Conservation (phyloP, 1,284 basidiomycete genomes). For the Leccinum fallax region DNA sequence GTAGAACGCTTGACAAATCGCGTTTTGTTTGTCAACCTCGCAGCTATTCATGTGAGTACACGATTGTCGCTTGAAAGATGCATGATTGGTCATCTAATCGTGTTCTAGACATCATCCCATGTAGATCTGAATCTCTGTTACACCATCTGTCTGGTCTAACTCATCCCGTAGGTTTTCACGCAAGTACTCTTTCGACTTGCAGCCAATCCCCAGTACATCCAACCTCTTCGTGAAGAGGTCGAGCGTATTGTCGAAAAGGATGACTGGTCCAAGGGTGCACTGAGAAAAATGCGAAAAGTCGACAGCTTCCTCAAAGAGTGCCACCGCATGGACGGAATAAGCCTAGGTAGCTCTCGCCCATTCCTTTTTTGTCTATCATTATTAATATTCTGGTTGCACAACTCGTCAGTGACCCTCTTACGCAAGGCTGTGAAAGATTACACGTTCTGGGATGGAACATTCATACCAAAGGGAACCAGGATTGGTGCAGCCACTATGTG, state of each 20-base stretch:
- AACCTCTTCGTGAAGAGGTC: slow-evolving; percentile 40
- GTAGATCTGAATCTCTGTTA: not conserved
- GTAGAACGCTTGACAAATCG: slow-evolving; percentile 35
- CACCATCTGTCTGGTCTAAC: not conserved
- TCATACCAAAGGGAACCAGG: not conserved
- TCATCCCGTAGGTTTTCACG: not conserved
- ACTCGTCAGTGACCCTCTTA: not conserved
- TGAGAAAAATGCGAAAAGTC: slow-evolving; percentile 13
- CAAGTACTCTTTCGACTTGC: slow-evolving; percentile 23
- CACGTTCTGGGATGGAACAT: not conserved
- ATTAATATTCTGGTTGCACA: not conserved
- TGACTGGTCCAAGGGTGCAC: not conserved
- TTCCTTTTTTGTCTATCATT: not conserved
- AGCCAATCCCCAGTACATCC: not conserved
- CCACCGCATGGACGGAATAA: slow-evolving; percentile 8
- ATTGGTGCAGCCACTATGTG: not conserved
- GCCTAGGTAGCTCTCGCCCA: not conserved
- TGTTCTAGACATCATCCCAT: not conserved
- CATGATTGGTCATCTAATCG: not conserved
- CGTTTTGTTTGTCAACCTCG: slow-evolving; percentile 41
- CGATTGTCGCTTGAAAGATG: not conserved
- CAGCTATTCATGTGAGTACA: not conserved
- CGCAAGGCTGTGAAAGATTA: not conserved
- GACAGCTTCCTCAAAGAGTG: slow-evolving; percentile 16
- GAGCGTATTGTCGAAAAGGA: slow-evolving; percentile 20